Evolutionary conservation across 2,329 filamentous ascomycete genomes (phyloP).

Genomic region (Ampelomyces quisqualis): DNA sequence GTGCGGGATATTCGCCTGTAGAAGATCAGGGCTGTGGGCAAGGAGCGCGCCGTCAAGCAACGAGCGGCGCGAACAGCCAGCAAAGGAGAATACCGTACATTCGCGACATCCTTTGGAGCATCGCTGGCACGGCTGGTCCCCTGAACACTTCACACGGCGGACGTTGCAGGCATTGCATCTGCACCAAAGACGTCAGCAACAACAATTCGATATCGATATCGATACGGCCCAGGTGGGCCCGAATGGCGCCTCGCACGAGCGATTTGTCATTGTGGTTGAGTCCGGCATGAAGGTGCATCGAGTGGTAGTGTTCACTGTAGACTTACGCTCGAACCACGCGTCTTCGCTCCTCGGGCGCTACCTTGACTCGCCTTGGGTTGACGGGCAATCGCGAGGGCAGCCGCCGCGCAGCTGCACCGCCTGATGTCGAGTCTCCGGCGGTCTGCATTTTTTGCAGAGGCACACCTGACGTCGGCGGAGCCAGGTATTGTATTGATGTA

Average conservation of each 20-base stretch:
- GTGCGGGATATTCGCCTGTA: constrained; percentile 20
- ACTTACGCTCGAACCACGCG: constrained; percentile 27
- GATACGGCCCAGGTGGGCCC: neutral
- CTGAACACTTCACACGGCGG: constrained; percentile 28
- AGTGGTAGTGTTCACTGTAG: constrained; percentile 1
- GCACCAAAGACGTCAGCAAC: constrained; percentile 6
- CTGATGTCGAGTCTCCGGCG: constrained; percentile 8
- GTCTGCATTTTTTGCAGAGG: constrained; percentile 13
- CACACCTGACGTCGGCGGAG: constrained; percentile 7
- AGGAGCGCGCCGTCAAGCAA: neutral
- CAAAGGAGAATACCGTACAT: constrained; percentile 9
- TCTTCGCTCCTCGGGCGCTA: constrained; percentile 24
- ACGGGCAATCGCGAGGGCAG: constrained; percentile 20
- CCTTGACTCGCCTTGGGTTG: constrained; percentile 28
- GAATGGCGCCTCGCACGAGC: neutral
- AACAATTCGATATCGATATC: too few relatives aligned
- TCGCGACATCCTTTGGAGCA: constrained; percentile 19
- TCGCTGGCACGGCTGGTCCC: constrained; percentile 29
- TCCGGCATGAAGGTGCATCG: too few relatives aligned
- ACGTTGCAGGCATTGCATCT: constrained; percentile 34
- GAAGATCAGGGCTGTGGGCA: neutral
- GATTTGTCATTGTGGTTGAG: neutral
- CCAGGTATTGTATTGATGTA: neutral
- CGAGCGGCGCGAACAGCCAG: neutral
- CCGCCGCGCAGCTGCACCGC: constrained; percentile 12